phyloP scores from a whole-genome alignment of 2,329 filamentous ascomycete genomes.

The Sporothrix variecibatus region DNA sequence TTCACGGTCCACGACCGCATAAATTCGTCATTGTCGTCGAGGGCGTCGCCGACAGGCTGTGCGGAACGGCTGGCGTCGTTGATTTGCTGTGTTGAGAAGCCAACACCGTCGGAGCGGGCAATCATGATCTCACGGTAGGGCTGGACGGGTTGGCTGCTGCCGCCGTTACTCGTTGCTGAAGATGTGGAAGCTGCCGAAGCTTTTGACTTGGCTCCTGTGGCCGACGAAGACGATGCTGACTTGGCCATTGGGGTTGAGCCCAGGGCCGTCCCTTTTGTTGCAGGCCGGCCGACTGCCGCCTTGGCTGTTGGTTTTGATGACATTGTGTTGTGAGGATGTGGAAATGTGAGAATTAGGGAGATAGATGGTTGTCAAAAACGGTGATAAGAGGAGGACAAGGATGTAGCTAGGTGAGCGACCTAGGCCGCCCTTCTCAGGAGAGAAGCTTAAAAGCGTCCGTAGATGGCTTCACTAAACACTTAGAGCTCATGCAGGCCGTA shows the following conservation, averaged over 20 bases:
- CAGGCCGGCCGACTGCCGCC: neutral
- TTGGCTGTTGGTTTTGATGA: conserved; percentile 8
- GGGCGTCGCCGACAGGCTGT: conserved; percentile 29
- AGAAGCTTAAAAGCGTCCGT: no score
- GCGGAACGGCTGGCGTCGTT: conserved; percentile 32
- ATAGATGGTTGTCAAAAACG: neutral
- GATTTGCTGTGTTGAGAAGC: conserved; percentile 32
- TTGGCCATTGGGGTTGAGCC: conserved; percentile 15
- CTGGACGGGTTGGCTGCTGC: conserved; percentile 13
- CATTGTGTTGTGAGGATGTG: neutral
- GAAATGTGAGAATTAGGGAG: neutral
- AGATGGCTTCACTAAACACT: neutral
- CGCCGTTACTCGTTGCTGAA: neutral
- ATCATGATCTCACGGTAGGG: conserved; percentile 31
- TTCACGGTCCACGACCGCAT: conserved; percentile 32
- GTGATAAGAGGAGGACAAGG: neutral
- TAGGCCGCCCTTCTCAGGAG: neutral
- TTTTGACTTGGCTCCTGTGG: neutral
- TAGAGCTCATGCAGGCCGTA: neutral
- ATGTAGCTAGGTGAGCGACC: neutral
- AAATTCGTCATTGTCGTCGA: conserved; percentile 29
- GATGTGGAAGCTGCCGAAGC: neutral
- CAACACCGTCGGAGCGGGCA: conserved; percentile 31
- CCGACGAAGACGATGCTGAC: neutral
- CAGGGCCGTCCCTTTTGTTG: neutral